phyloP scores from a whole-genome alignment of 2,329 filamentous ascomycete genomes.

The Verticillium albo-atrum region DNA sequence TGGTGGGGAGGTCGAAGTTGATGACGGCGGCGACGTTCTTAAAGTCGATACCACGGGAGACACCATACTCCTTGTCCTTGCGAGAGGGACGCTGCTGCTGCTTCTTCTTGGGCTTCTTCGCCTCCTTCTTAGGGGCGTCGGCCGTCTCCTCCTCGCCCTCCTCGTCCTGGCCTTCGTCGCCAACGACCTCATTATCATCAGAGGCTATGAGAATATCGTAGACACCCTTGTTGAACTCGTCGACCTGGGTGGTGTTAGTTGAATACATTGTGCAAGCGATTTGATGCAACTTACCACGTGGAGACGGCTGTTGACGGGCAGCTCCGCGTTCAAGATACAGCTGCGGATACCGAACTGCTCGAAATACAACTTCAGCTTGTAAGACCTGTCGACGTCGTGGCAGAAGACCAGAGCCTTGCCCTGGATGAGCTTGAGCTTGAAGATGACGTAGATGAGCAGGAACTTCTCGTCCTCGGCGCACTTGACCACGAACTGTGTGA shows the following conservation, averaged over 20 bases:
- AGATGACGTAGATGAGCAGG: slow-evolving; percentile 85
- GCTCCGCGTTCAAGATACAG: slow-evolving; percentile 88
- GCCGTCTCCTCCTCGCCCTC: slow-evolving; percentile 30
- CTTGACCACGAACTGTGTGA: slow-evolving; percentile 86
- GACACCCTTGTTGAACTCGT: slow-evolving; percentile 94
- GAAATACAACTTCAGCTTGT: slow-evolving; percentile 88
- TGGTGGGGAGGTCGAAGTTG: slow-evolving; percentile 91
- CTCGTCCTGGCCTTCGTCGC: slow-evolving; percentile 48
- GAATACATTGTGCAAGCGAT: background rate
- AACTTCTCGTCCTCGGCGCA: slow-evolving; percentile 99
- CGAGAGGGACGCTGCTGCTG: slow-evolving; percentile 51
- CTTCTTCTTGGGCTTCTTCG: slow-evolving; percentile 49
- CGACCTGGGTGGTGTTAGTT: slow-evolving; percentile 37
- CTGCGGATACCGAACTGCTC: slow-evolving; percentile 96
- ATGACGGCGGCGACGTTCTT: slow-evolving; percentile 90
- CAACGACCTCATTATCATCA: slow-evolving; percentile 83
- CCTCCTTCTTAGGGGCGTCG: slow-evolving; percentile 20
- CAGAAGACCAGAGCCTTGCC: slow-evolving; percentile 77
- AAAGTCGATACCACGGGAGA: slow-evolving; percentile 83
- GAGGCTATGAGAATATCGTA: slow-evolving; percentile 98
- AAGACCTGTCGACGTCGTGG: slow-evolving; percentile 80
- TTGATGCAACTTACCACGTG: slow-evolving; percentile 59
- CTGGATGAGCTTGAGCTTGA: slow-evolving; percentile 90
- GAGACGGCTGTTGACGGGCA: slow-evolving; percentile 87
- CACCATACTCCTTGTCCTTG: slow-evolving; percentile 81